Percentiles rank a stretch among this genome's conserved stretches.
These are phyloP conservation scores for Globisporangium rhizosaccharum DNA, from an alignment of 352 stramenopile species.

Conservation along the genomic window DNA sequence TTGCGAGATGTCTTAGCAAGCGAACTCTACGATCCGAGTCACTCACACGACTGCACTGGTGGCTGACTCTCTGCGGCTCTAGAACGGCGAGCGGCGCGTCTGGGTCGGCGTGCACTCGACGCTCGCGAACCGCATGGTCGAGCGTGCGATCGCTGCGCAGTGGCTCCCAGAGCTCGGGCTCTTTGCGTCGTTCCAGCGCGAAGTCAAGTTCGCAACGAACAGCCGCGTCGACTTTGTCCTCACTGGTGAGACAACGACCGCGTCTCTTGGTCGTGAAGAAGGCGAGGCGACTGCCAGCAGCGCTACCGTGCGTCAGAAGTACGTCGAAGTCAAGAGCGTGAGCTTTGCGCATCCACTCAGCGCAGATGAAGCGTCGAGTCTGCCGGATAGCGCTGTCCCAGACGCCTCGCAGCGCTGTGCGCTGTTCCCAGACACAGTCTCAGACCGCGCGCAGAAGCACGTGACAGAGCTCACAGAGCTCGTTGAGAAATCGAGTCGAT, in stretches of 20 bases:
- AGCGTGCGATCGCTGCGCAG: slow-evolving; percentile 47
- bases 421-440: slow-evolving; percentile 79
- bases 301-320: slow-evolving; percentile 37
- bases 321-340: slow-evolving; percentile 84
- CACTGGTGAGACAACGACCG: slow-evolving; percentile 25
- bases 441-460: slow-evolving; percentile 69
- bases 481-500: slow-evolving; percentile 20
- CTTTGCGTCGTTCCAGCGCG: slow-evolving; percentile 50
- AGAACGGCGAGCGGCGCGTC: slow-evolving; percentile 63
- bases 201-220: slow-evolving; percentile 78
- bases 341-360: slow-evolving; percentile 36
- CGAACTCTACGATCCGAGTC: background rate
- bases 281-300: too few species aligned
- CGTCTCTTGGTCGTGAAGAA: too few species aligned
- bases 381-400: background rate
- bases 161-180: slow-evolving; percentile 60
- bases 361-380: slow-evolving; percentile 5
- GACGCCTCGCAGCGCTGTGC: slow-evolving; percentile 22
- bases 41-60: too few species aligned
- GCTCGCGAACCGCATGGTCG: slow-evolving; percentile 76
- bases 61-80: background rate
- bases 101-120: slow-evolving; percentile 81
- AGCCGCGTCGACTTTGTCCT: slow-evolving; percentile 84
- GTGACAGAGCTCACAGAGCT: slow-evolving; percentile 67
- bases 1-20: background rate